Conservation (phyloP, 495 filamentous ascomycete species). For the Ramalina intermedia region DNA sequence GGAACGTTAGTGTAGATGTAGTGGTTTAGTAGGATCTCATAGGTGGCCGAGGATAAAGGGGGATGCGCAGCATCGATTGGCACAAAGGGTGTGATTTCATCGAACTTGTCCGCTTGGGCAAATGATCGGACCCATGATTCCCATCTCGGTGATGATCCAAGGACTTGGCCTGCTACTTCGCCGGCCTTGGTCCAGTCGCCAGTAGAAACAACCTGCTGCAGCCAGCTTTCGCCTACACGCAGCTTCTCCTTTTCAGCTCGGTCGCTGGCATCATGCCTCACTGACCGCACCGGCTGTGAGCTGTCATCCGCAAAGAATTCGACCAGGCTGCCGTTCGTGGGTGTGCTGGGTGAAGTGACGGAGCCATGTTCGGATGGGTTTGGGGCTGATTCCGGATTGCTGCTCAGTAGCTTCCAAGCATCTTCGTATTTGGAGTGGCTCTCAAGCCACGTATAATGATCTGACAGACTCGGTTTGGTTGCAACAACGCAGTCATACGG, state of each 20-base stretch:
- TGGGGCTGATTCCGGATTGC: slow-evolving; percentile 49
- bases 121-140: slow-evolving; percentile 91
- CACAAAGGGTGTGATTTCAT: slow-evolving; percentile 77
- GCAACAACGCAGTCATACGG: slow-evolving; percentile 89
- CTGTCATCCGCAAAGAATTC: slow-evolving; percentile 70
- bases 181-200: slow-evolving; percentile 67
- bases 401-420: slow-evolving; percentile 77
- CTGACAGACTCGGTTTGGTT: slow-evolving; percentile 66
- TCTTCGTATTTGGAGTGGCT: slow-evolving; percentile 64
- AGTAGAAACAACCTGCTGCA: slow-evolving; percentile 62
- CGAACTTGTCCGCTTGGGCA: slow-evolving; percentile 65
- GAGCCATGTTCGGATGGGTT: slow-evolving; percentile 26
- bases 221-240: slow-evolving; percentile 82
- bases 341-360: slow-evolving; percentile 16
- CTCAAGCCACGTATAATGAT: slow-evolving; percentile 75
- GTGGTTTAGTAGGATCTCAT: slow-evolving; percentile 72
- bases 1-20: slow-evolving; percentile 60
- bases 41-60: slow-evolving; percentile 65
- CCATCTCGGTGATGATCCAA: slow-evolving; percentile 69
- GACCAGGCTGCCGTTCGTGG: slow-evolving; percentile 30
- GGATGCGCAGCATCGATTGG: slow-evolving; percentile 61
- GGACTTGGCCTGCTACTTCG: slow-evolving; percentile 60
- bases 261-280: slow-evolving; percentile 26
- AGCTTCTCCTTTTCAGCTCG: slow-evolving; percentile 80
- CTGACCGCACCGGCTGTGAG: slow-evolving; percentile 40